Conservation (phyloP, 2,329 filamentous ascomycete species). For the Stemphylium beticola region DNA sequence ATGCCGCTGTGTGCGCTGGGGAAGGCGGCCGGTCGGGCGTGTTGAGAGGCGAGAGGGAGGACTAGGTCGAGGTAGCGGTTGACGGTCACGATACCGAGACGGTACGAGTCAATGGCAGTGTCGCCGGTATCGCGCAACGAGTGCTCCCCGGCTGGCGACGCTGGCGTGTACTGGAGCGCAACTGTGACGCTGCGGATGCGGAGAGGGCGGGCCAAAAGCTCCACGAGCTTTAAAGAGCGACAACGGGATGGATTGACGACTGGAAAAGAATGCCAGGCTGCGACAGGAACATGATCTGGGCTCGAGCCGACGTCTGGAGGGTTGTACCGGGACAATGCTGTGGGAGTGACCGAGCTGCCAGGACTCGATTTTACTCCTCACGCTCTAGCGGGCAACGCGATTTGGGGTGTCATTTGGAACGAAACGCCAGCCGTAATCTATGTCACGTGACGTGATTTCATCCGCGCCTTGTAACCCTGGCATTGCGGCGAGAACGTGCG, state of each 20-base stretch:
- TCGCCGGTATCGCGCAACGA: slow-evolving; percentile 16
- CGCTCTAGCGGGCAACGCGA: slow-evolving; percentile 24
- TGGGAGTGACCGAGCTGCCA: slow-evolving; percentile 31
- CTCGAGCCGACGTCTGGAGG: slow-evolving; percentile 19
- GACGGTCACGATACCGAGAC: slow-evolving; percentile 8
- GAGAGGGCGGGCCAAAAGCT: slow-evolving; percentile 48
- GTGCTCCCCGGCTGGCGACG: slow-evolving; percentile 15
- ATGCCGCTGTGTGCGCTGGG: slow-evolving; percentile 21
- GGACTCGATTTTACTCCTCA: slow-evolving; percentile 35
- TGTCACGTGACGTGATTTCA: slow-evolving; percentile 21
- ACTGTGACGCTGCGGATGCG: slow-evolving; percentile 40
- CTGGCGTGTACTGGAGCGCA: slow-evolving; percentile 29
- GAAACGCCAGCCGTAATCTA: slow-evolving; percentile 24
- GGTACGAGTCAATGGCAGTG: slow-evolving; percentile 18
- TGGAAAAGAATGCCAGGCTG: slow-evolving; percentile 20
- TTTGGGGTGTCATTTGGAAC: slow-evolving; percentile 10
- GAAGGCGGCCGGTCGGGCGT: slow-evolving; percentile 15
- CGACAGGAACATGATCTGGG: slow-evolving; percentile 40
- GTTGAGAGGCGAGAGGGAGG: slow-evolving; percentile 19
- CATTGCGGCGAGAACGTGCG: slow-evolving; percentile 6
- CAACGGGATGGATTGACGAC: slow-evolving; percentile 35
- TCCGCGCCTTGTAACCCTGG: slow-evolving; percentile 2
- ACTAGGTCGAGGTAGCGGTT: slow-evolving; percentile 14
- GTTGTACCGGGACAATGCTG: slow-evolving; percentile 35
- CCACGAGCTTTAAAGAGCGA: slow-evolving; percentile 45